Conservation (phyloP, 1,284 basidiomycete genomes). For the Boletellus deceptivus region DNA sequence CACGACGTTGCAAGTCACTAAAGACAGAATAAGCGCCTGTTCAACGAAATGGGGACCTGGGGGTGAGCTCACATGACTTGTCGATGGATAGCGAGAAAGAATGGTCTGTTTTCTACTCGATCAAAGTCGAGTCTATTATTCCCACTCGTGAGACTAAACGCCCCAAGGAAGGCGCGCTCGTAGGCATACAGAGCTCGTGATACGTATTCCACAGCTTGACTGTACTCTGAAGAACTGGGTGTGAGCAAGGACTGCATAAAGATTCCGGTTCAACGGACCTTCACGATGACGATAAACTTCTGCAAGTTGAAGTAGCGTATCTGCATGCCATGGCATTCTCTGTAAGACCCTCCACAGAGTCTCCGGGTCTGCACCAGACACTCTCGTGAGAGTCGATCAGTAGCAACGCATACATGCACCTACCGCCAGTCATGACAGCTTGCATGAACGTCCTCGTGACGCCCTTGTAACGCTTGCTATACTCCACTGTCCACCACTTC, state of each 20-base stretch:
- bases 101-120: constrained; percentile 79
- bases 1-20: constrained; percentile 82
- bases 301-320: constrained; percentile 85
- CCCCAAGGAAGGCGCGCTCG: constrained; percentile 80
- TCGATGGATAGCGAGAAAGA: constrained; percentile 79
- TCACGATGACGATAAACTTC: constrained; percentile 83
- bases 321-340: constrained; percentile 79
- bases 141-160: constrained; percentile 81
- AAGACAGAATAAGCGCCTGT: constrained; percentile 8
- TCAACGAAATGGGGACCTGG: not conserved
- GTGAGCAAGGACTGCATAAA: not conserved
- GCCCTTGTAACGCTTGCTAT: constrained; percentile 78
- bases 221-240: constrained; percentile 56
- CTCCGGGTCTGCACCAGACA: constrained; percentile 55
- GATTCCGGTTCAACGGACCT: constrained; percentile 44
- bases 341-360: constrained; percentile 59
- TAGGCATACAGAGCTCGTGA: constrained; percentile 88
- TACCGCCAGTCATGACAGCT: constrained; percentile 77
- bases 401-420: constrained; percentile 23
- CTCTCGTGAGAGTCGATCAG: constrained; percentile 1
- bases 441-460: constrained; percentile 79
- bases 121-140: constrained; percentile 84
- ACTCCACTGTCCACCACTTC: constrained; percentile 86
- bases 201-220: constrained; percentile 80
- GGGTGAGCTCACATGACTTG: constrained; percentile 61